These are phyloP conservation scores for Termitomyces eurrhizus DNA, from an alignment of 768 basidiomycete genomes.

Conservation along the genomic window DNA sequence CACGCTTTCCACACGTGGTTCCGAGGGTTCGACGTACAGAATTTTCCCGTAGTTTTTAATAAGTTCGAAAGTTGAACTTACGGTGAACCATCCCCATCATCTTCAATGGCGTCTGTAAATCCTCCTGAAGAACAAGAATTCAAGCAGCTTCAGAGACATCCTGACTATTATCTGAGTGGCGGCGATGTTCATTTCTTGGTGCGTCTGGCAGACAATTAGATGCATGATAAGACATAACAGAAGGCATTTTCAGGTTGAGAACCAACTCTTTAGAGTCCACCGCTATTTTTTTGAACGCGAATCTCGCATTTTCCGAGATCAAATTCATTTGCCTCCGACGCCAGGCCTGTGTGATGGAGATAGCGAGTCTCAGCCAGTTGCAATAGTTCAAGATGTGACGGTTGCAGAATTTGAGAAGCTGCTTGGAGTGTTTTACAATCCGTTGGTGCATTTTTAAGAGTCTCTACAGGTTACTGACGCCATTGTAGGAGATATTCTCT, in stretches of 20 bases:
- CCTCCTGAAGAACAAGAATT: constrained; percentile 10
- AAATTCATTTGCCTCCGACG: constrained; percentile 27
- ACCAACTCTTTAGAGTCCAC: constrained; percentile 53
- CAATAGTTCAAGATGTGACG: constrained; percentile 37
- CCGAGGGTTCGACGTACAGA: neutral
- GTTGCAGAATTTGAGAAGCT: constrained; percentile 40
- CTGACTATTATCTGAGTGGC: constrained; percentile 46
- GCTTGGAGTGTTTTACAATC: constrained; percentile 56
- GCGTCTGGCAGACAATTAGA: constrained; percentile 13
- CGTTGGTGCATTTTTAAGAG: constrained; percentile 27
- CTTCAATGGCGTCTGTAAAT: neutral
- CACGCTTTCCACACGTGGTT: constrained; percentile 3
- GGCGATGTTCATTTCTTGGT: constrained; percentile 56
- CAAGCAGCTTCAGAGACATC: constrained; percentile 21
- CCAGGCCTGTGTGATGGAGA: constrained; percentile 32
- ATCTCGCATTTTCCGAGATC: constrained; percentile 41
- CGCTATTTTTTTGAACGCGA: constrained; percentile 63
- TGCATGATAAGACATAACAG: neutral
- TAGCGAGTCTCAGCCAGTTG: constrained; percentile 27
- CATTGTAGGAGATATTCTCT: constrained; percentile 47
- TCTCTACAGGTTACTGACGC: neutral
- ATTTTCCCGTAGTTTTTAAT: neutral
- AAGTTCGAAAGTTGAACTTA: neutral
- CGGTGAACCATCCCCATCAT: neutral
- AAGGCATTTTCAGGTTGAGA: constrained; percentile 42